Conservation (phyloP, 148 eudicot species). For the Bassia scoparia region DNA sequence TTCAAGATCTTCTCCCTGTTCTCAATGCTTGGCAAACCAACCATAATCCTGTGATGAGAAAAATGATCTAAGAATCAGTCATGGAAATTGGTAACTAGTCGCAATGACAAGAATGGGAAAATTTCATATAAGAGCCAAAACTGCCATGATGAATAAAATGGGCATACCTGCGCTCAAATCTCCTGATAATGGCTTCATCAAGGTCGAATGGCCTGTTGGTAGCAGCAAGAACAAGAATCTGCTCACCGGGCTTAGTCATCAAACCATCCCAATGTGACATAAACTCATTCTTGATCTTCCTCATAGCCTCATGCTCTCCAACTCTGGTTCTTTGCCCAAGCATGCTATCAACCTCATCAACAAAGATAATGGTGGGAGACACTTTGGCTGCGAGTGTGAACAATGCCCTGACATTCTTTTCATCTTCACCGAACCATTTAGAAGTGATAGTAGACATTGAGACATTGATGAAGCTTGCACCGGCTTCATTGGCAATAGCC, state of each 20-base stretch:
- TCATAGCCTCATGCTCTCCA: constrained; percentile 96
- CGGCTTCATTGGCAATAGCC: constrained; percentile 94
- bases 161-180: constrained; percentile 89
- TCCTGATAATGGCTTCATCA: constrained; percentile 88
- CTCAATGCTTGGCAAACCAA: constrained; percentile 75
- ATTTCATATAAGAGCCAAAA: background rate
- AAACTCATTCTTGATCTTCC: constrained; percentile 91
- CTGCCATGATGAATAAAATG: background rate
- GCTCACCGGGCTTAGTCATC: constrained; percentile 72
- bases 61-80: constrained; percentile 8
- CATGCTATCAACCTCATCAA: constrained; percentile 97
- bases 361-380: constrained; percentile 77
- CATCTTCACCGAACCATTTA: constrained; percentile 97
- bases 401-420: constrained; percentile 85
- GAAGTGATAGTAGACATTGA: constrained; percentile 97
- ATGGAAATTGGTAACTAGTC: background rate
- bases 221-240: constrained; percentile 92
- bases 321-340: constrained; percentile 86
- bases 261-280: constrained; percentile 98
- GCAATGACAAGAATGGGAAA: background rate
- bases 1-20: constrained; percentile 77
- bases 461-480: constrained; percentile 93
- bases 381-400: constrained; percentile 93
- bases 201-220: constrained; percentile 94
- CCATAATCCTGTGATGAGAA: constrained; percentile 67